Base-by-base conservation (phyloP, 1,284 basidiomycete genomes). In the Trichosporon ovoides region DNA sequence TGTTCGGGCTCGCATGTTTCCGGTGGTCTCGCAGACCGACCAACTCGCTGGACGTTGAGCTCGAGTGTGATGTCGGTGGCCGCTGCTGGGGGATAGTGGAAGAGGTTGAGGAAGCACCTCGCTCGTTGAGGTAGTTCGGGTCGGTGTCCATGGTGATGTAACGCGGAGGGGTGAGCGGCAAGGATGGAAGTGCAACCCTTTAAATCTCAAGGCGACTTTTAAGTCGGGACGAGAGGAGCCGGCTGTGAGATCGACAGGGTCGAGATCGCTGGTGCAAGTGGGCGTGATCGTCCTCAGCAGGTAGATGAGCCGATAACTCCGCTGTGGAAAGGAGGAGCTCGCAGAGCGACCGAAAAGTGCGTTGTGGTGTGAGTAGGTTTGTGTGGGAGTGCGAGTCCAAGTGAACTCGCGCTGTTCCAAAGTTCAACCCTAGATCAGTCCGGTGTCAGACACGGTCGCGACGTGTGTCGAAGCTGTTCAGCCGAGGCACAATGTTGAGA, bases 61-160 rank as follows among this genome's bases (percentile, higher is more conserved):
- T 22, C 49, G 33, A 34, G 33, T 51, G 49, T 11, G 49, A 51
- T 3, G n/a, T n/a, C n/a, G 49, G 19, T 11, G 49, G 49, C 11
- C 49, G 49, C 33, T 51, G 49, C 19, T 36, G 34, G 22, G 36
- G 51, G 14, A 28, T 22, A 6, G 51, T 52, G 7, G 34, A 35
- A 13, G 35, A 38, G 37, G 37, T 38, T 12, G 20, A 57, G 11
- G 58, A 50, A 14, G 60, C 38, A 11, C 61, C 60, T 7, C 56
- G 60, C 31, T 61, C 60, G 37, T 53, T 55, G 53, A 59, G 59
- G 4, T 57, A 51, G 57, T 62, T 62, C 12, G 57, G 61, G 19
- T 62, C 61, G 31, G 61, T 59, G 57, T 62, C 61, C 61, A 62
- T 62, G 13, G 31, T 57, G 34, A n/a, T n/a, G n/a, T n/a, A n/a